These are phyloP conservation scores for Phaseolus lunatus DNA, from an alignment of 306 rosid species.

Conservation along the genomic window DNA sequence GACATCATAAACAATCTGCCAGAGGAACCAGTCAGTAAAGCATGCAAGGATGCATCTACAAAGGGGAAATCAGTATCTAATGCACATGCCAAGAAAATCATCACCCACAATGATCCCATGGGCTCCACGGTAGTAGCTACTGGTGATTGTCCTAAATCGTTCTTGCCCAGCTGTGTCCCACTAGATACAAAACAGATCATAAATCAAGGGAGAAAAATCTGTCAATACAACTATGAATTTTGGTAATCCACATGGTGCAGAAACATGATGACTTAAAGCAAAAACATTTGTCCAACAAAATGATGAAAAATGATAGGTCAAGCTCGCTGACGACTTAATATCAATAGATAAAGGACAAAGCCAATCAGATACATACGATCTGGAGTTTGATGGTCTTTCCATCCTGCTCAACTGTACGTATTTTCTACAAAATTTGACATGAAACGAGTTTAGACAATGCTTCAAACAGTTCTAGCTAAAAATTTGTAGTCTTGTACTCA, in stretches of 20 bases:
- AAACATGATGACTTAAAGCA: conserved; percentile 14
- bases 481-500: conserved; percentile 52
- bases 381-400: conserved; percentile 64
- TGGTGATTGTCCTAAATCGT: conserved; percentile 63
- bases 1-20: conserved; percentile 65
- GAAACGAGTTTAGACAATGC: conserved; percentile 23
- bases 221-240: conserved; percentile 11
- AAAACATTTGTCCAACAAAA: conserved; percentile 10
- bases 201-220: conserved; percentile 36
- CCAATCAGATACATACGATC: conserved; percentile 46
- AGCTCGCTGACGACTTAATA: background rate
- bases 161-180: conserved; percentile 70
- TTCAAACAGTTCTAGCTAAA: conserved; percentile 21
- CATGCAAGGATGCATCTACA: conserved; percentile 15
- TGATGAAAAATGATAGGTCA: background rate
- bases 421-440: conserved; percentile 52
- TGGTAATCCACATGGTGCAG: conserved; percentile 12
- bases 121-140: conserved; percentile 65
- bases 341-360: conserved; percentile 27
- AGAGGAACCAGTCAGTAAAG: conserved; percentile 37
- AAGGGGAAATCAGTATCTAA: conserved; percentile 5
- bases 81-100: conserved; percentile 23
- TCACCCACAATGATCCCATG: conserved; percentile 64
- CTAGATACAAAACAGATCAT: conserved; percentile 40
- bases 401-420: conserved; percentile 63